Evolutionary conservation across 2,329 filamentous ascomycete species (phyloP), one percentile per base, ranked within the genome.

Genomic region (Leptosphaerulina australis): DNA sequence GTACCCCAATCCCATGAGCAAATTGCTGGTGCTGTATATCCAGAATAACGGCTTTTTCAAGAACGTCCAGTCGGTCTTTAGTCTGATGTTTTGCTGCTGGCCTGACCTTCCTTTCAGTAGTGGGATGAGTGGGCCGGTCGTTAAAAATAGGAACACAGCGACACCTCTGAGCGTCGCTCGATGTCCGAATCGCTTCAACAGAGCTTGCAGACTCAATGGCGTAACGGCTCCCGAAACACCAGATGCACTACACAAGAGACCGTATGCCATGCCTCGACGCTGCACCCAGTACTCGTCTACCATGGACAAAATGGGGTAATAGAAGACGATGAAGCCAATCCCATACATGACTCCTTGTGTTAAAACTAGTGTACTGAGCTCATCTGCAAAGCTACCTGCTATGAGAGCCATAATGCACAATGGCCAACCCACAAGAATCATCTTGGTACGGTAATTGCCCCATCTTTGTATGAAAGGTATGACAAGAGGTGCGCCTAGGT

Each of bases 221-320:
- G 78, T 70, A 2, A 75, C 64, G 2, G 73, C 68, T 1, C 78
- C 77, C 0, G 72, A 72, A 4, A 72, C 63, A 0, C 77, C 78
- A 15, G 73, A 74, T 0, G 72, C 51, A 69, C 69, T 52, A 62
- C 73, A 62, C 51, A 81, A 75, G 10, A 78, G 68, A 0, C 79
- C 79, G 59, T 76, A 77, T 0, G 79, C 79, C 22, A 82, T 67
- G 1, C 79, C 78, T 51, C 78, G 77, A n/a, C 73, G 64, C 10
- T 62, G 63, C n/a, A 81, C 64, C 59, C 81, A 82, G 71, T 61
- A 85, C 59, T 81, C 77, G 39, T 81, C 77, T 14, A 81, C 62
- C 53, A 75, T 77, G 4, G 74, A 56, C 17, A 79, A 72, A 2
- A 72, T 70, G 0, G 77, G 77, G 28, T 61, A 79, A 56, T 73